Percentiles rank a stretch among this genome's conserved stretches.
Evolutionary conservation across 306 rosid species (phyloP).

Genomic region (Fragaria ananassa): DNA sequence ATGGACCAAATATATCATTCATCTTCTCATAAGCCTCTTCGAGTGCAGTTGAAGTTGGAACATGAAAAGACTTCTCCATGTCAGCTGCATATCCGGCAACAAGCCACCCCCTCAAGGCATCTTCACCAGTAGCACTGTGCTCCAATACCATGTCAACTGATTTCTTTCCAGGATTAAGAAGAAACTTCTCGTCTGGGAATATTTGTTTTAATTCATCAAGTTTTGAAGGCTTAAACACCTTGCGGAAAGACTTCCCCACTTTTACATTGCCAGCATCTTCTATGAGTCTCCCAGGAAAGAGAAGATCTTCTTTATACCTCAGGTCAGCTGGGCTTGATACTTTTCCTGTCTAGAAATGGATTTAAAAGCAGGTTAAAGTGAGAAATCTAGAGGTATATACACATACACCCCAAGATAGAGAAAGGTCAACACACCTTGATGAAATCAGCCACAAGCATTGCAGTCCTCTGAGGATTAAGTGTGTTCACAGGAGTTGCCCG

Average conservation of each 20-base stretch:
- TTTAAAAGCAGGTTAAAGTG: not conserved
- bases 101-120: conserved; percentile 92
- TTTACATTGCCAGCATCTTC: conserved; percentile 80
- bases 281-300: conserved; percentile 60
- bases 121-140: conserved; percentile 79
- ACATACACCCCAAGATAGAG: not conserved
- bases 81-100: conserved; percentile 76
- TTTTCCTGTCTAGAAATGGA: conserved; percentile 49
- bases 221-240: conserved; percentile 70
- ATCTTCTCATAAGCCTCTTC: conserved; percentile 69
- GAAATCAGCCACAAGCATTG: conserved; percentile 83
- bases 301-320: conserved; percentile 75
- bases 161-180: conserved; percentile 44
- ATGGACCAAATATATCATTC: conserved; percentile 55
- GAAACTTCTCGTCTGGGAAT: conserved; percentile 73
- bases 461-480: conserved; percentile 87
- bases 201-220: conserved; percentile 50
- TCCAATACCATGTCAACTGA: conserved; percentile 79
- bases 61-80: conserved; percentile 36
- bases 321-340: conserved; percentile 83
- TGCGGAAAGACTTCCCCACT: conserved; percentile 63
- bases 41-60: conserved; percentile 37
- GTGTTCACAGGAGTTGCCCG: conserved; percentile 87
- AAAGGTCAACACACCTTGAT: conserved; percentile 46
- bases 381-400: not conserved